phyloP scores from a whole-genome alignment of 306 rosid genomes.

The Psophocarpus tetragonolobus region DNA sequence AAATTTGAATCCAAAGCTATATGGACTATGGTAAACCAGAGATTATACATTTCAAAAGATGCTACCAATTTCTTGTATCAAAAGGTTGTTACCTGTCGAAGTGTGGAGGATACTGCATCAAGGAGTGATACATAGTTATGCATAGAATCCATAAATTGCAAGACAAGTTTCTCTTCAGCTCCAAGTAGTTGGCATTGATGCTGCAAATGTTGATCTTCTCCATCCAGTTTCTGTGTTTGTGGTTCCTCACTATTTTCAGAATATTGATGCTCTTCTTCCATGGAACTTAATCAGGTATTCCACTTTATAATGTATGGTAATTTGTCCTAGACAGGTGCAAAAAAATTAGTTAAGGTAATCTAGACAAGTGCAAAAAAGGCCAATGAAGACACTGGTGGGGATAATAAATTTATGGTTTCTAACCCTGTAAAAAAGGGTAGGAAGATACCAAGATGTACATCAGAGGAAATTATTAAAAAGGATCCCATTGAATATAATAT shows the following conservation, averaged over 20 bases:
- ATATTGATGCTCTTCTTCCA: conserved; percentile 36
- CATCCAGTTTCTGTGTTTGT: conserved; percentile 1
- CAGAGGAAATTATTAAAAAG: neutral
- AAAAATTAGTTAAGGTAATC: neutral
- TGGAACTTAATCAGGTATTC: neutral
- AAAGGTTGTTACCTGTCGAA: conserved; percentile 60
- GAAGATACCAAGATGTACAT: neutral
- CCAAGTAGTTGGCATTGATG: conserved; percentile 9
- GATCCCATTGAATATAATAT: no score
- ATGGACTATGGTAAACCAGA: neutral
- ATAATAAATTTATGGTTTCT: neutral
- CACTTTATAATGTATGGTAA: neutral
- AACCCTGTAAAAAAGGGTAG: no score
- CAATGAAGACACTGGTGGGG: neutral
- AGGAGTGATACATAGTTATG: conserved; percentile 56
- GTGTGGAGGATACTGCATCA: conserved; percentile 63
- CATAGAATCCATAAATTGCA: conserved; percentile 73
- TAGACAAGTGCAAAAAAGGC: neutral
- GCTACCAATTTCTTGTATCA: neutral
- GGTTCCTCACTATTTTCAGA: conserved; percentile 32
- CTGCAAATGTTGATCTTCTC: conserved; percentile 22
- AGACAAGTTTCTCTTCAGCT: conserved; percentile 45
- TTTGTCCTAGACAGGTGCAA: no score
- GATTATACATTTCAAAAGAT: neutral
- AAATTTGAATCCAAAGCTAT: neutral